phyloP scores from a whole-genome alignment of 495 filamentous ascomycete species.

The Cercophora samala region DNA sequence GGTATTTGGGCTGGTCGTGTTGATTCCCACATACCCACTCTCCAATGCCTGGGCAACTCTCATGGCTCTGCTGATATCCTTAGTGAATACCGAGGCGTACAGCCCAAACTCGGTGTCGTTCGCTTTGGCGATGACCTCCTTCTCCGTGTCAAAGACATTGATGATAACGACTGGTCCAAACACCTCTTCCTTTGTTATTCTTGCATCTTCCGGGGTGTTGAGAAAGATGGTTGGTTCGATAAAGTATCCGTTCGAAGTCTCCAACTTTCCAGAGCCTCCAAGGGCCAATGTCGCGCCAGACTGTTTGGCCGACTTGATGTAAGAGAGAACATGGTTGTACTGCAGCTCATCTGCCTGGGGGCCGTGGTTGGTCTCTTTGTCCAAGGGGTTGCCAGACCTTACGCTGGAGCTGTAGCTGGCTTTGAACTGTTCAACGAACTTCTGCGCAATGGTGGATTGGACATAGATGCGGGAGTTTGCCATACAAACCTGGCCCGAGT shows the following conservation, averaged over 20 bases:
- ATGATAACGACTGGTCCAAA: constrained; percentile 72
- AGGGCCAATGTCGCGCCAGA: constrained; percentile 27
- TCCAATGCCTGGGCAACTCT: constrained; percentile 63
- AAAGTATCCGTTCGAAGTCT: constrained; percentile 41
- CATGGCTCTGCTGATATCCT: constrained; percentile 65
- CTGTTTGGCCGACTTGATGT: constrained; percentile 37
- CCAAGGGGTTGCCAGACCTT: constrained; percentile 58
- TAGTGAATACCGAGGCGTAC: constrained; percentile 71
- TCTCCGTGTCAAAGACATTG: constrained; percentile 61
- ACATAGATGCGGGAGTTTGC: constrained; percentile 76
- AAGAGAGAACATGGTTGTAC: constrained; percentile 34
- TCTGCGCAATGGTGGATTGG: constrained; percentile 51
- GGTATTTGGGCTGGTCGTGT: constrained; percentile 39
- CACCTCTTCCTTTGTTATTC: constrained; percentile 52
- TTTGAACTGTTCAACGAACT: constrained; percentile 58
- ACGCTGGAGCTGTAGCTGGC: constrained; percentile 54
- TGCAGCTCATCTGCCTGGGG: constrained; percentile 47
- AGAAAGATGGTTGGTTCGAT: constrained; percentile 71
- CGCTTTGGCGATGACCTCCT: constrained; percentile 63
- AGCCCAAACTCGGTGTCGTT: constrained; percentile 73
- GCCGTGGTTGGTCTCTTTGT: constrained; percentile 63
- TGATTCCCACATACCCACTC: constrained; percentile 55
- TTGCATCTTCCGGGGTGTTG: constrained; percentile 61
- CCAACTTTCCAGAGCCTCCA: constrained; percentile 29
- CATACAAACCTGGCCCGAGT: constrained; percentile 73